These are phyloP conservation scores for Magnusiomyces paraingens DNA, from an alignment of 1,139 yeast genomes.

Conservation along the genomic window DNA sequence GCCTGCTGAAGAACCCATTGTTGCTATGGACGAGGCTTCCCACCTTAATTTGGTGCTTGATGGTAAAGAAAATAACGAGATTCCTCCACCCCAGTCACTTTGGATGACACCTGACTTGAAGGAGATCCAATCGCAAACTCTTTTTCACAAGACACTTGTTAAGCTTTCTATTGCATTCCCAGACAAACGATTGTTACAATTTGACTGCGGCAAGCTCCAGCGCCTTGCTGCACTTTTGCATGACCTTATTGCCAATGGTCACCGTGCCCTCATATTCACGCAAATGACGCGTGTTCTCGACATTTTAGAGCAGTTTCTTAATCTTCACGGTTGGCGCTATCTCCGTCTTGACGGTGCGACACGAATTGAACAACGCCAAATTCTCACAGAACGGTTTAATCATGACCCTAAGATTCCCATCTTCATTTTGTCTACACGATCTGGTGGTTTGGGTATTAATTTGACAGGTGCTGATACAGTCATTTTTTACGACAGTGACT, in stretches of 20 bases:
- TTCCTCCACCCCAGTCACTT: neutral
- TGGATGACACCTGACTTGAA: slow-evolving; percentile 34
- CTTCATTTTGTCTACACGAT: slow-evolving; percentile 87
- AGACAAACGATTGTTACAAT: slow-evolving; percentile 83
- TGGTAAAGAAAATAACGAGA: slow-evolving; percentile 2
- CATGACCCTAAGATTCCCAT: slow-evolving; percentile 82
- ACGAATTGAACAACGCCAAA: slow-evolving; percentile 92
- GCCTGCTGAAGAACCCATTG: neutral
- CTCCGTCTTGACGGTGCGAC: slow-evolving; percentile 97
- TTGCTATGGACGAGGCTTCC: slow-evolving; percentile 1
- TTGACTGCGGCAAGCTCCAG: slow-evolving; percentile 95
- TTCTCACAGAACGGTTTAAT: slow-evolving; percentile 87
- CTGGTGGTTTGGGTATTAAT: slow-evolving; percentile 97
- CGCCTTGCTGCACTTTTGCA: slow-evolving; percentile 69
- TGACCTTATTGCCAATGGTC: slow-evolving; percentile 77
- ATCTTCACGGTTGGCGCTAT: slow-evolving; percentile 90
- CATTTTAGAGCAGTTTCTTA: slow-evolving; percentile 84
- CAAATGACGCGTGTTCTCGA: slow-evolving; percentile 98
- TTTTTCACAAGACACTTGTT: slow-evolving; percentile 80
- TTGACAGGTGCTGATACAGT: slow-evolving; percentile 98
- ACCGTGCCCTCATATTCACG: slow-evolving; percentile 90
- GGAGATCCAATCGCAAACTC: slow-evolving; percentile 27
- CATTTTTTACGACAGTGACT: slow-evolving; percentile 97
- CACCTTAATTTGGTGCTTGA: neutral
- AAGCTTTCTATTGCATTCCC: slow-evolving; percentile 93